Percentiles rank a stretch among this genome's conserved stretches.
These are phyloP conservation scores for Pelargonium fulgidum DNA, from an alignment of 441 rosid genomes.

Conservation along the genomic window DNA sequence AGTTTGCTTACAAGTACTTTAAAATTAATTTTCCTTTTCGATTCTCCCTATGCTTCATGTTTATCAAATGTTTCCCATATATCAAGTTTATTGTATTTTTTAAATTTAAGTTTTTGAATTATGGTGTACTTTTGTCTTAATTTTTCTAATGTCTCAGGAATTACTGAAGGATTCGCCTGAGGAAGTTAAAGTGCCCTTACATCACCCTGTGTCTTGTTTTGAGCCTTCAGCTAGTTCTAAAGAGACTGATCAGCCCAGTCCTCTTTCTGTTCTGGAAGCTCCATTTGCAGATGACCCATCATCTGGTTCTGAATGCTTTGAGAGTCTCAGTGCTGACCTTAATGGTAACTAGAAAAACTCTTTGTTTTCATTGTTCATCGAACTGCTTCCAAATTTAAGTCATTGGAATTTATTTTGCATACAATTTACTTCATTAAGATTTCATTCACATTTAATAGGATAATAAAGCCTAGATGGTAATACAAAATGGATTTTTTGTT, in stretches of 20 bases:
- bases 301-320: conserved; percentile 85
- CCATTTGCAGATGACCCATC: conserved; percentile 66
- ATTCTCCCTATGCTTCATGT: too few relatives aligned
- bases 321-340: conserved; percentile 79
- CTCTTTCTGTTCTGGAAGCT: conserved; percentile 83
- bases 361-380: conserved; percentile 4
- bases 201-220: conserved; percentile 38
- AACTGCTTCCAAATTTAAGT: conserved; percentile 2
- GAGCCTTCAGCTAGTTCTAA: conserved; percentile 52
- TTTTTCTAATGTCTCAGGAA: conserved; percentile 38
- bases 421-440: not conserved
- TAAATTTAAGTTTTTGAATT: not conserved
- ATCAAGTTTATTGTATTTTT: not conserved
- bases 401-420: conserved; percentile 1
- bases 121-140: conserved; percentile 3
- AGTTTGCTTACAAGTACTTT: not conserved
- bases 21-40: too few relatives aligned
- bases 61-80: too few relatives aligned
- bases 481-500: not conserved
- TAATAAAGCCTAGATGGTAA: not conserved
- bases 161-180: conserved; percentile 31
- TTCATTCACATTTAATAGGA: not conserved
- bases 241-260: conserved; percentile 95
- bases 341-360: conserved; percentile 47
- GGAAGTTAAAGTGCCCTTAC: conserved; percentile 26